Evolutionary conservation across 768 basidiomycete genomes (phyloP).

Genomic region (Trametes punicea): DNA sequence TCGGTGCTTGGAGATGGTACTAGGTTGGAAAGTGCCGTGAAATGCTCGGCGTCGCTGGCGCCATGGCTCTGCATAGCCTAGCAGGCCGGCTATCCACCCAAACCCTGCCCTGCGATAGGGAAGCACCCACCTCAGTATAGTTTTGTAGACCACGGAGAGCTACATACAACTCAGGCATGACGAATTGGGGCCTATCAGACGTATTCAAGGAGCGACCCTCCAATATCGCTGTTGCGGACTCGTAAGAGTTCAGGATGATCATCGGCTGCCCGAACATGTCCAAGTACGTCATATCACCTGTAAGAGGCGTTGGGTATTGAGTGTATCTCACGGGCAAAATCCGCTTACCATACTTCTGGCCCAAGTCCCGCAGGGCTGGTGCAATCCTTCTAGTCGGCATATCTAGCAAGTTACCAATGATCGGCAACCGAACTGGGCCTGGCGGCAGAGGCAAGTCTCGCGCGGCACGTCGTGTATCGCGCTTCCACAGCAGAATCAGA

Average conservation of each 20-base stretch:
- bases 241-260: conserved; percentile 60
- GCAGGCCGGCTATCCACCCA: conserved; percentile 1
- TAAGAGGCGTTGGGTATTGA: neutral
- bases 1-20: neutral
- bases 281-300: conserved; percentile 63
- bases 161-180: too few species aligned
- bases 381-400: conserved; percentile 18
- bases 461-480: neutral
- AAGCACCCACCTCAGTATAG: too few species aligned
- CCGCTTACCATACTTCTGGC: conserved; percentile 17
- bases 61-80: neutral
- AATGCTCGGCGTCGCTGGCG: conserved; percentile 1
- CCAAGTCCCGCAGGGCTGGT: conserved; percentile 13
- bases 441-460: conserved; percentile 18
- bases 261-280: conserved; percentile 64
- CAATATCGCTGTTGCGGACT: conserved; percentile 58
- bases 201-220: conserved; percentile 70
- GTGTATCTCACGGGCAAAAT: neutral
- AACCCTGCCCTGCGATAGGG: neutral
- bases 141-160: too few species aligned
- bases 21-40: neutral
- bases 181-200: conserved; percentile 63
- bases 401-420: conserved; percentile 24
- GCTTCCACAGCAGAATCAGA: too few species aligned
- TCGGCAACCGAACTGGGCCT: conserved; percentile 20